These are phyloP conservation scores for Sporothrix variecibatus DNA, from an alignment of 2,329 filamentous ascomycete genomes.

Conservation along the genomic window DNA sequence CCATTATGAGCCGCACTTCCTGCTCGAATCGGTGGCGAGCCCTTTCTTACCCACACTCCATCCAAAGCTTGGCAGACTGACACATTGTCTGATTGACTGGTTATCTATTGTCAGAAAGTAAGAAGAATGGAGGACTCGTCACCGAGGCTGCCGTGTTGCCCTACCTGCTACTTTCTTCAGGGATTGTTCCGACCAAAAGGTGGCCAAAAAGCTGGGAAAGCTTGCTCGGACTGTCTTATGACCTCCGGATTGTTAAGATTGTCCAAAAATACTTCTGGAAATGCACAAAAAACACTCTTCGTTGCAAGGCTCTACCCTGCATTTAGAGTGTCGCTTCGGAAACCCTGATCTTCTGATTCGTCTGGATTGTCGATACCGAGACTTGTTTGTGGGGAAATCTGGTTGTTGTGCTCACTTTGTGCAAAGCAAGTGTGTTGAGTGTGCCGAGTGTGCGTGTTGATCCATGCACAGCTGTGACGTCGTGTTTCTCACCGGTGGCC, in stretches of 20 bases:
- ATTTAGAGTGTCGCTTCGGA: background rate
- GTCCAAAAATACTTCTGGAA: background rate
- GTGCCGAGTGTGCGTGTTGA: background rate
- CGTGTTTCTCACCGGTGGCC: constrained; percentile 37
- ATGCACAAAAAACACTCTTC: background rate
- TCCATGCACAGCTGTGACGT: constrained; percentile 19
- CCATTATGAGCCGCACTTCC: background rate
- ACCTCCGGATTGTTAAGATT: background rate
- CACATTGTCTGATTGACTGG: background rate
- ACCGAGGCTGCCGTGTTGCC: background rate
- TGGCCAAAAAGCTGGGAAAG: background rate
- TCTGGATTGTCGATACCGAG: background rate
- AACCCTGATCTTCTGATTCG: background rate
- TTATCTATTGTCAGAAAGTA: background rate
- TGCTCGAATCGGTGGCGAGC: constrained; percentile 8
- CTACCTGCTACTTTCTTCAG: background rate
- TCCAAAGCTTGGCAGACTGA: background rate
- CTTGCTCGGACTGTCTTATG: background rate
- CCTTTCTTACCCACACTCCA: background rate
- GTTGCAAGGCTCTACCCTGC: constrained; percentile 9
- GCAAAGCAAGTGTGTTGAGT: background rate
- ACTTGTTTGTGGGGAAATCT: background rate
- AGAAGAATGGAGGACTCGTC: background rate
- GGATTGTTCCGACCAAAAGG: background rate
- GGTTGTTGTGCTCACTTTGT: background rate